Evolutionary conservation across 1,284 basidiomycete genomes (phyloP).

Genomic region (Afroboletus lepidellus): DNA sequence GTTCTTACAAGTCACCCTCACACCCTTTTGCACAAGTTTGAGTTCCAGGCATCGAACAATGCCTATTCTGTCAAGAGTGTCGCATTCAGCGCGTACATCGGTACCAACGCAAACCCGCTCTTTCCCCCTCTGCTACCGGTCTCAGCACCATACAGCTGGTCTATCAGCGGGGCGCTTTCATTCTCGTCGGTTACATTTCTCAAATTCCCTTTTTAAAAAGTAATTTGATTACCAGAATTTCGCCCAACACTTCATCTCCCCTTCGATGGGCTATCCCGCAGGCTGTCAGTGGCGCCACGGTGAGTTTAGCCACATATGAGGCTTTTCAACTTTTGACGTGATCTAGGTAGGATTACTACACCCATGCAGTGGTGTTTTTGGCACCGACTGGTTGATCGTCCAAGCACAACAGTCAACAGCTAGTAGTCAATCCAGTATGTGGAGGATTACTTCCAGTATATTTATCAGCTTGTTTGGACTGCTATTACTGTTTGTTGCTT

Average conservation of each 20-base stretch:
- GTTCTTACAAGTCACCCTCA: too few species aligned
- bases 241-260: background rate
- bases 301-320: background rate
- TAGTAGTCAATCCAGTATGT: background rate
- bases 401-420: background rate
- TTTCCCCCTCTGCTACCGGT: too few species aligned
- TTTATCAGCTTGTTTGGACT: background rate
- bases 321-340: background rate
- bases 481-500: too few species aligned
- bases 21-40: too few species aligned
- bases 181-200: background rate
- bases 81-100: too few species aligned
- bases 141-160: too few species aligned
- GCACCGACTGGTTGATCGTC: background rate
- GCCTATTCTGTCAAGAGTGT: too few species aligned
- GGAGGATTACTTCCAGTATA: background rate
- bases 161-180: too few species aligned
- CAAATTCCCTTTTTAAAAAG: background rate
- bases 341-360: background rate
- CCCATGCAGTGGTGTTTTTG: background rate
- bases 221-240: background rate
- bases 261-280: background rate
- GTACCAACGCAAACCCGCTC: too few species aligned
- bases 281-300: background rate
- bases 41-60: too few species aligned